Percentiles rank a stretch among this genome's conserved stretches.
phyloP scores from a whole-genome alignment of 2,329 filamentous ascomycete genomes.

The Ramichloridium luteum region DNA sequence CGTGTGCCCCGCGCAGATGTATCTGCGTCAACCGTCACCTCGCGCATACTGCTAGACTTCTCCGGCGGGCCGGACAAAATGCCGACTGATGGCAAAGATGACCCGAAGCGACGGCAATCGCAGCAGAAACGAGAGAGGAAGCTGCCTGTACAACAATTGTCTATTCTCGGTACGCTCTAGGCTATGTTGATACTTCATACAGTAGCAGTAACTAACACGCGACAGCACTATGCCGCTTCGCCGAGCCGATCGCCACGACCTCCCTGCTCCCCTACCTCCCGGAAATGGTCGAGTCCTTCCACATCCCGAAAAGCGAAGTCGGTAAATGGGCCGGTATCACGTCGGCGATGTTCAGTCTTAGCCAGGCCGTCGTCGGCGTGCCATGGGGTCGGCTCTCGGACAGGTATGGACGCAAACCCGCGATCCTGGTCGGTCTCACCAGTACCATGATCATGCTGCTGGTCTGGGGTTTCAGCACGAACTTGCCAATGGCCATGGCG shows the following conservation, averaged over 20 bases:
- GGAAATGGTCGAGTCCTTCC: slow-evolving; percentile 77
- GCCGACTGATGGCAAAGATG: too few species aligned
- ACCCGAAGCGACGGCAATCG: too few species aligned
- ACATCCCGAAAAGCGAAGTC: slow-evolving; percentile 56
- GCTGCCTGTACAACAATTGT: slow-evolving; percentile 64
- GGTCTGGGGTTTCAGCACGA: slow-evolving; percentile 72
- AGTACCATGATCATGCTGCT: slow-evolving; percentile 74
- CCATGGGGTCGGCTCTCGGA: slow-evolving; percentile 79
- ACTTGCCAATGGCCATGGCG: slow-evolving; percentile 64
- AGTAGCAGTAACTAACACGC: slow-evolving; percentile 18
- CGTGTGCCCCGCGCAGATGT: too few species aligned
- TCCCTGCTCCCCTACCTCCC: slow-evolving; percentile 88
- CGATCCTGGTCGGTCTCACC: slow-evolving; percentile 60
- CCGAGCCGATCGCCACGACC: slow-evolving; percentile 82
- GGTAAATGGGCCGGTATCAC: slow-evolving; percentile 79
- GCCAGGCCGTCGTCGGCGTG: slow-evolving; percentile 77
- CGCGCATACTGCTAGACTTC: too few species aligned
- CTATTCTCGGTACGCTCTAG: slow-evolving; percentile 60
- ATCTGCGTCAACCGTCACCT: too few species aligned
- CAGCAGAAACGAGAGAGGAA: too few species aligned
- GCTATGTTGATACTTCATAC: neutral
- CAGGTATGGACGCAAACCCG: slow-evolving; percentile 65
- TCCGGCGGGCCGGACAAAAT: too few species aligned
- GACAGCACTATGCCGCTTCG: slow-evolving; percentile 78
- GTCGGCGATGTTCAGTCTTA: slow-evolving; percentile 67